Conservation (phyloP, 768 basidiomycete species). For the Inosperma sp. region DNA sequence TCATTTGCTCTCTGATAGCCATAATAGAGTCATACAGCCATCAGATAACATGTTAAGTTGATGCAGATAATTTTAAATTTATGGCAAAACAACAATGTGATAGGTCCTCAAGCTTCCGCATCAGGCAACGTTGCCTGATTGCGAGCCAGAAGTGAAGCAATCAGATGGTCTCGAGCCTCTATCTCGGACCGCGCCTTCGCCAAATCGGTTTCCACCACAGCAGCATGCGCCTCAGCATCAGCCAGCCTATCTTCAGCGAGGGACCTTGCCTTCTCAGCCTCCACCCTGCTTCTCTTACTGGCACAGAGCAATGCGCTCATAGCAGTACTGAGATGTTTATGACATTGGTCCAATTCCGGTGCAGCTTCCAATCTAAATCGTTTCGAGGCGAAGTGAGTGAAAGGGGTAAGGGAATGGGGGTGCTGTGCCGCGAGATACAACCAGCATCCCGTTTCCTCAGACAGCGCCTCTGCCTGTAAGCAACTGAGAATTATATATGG, state of each 20-base stretch:
- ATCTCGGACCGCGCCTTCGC: neutral
- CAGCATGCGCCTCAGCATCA: neutral
- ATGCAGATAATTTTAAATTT: too few relatives aligned
- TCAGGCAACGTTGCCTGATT: too few relatives aligned
- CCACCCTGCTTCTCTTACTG: neutral
- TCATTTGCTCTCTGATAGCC: too few relatives aligned
- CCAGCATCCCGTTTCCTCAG: neutral
- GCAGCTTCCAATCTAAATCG: conserved; percentile 1
- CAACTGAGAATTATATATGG: neutral
- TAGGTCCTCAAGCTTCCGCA: too few relatives aligned
- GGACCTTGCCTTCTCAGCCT: neutral
- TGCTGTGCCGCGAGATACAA: neutral
- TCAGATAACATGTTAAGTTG: too few relatives aligned
- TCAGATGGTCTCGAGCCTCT: neutral
- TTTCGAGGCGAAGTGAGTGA: neutral
- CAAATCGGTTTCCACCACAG: neutral
- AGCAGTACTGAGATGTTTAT: neutral
- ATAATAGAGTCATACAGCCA: too few relatives aligned
- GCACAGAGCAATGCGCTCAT: neutral
- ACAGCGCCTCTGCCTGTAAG: neutral
- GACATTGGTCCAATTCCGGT: neutral
- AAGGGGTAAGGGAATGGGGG: neutral
- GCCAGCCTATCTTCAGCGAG: neutral
- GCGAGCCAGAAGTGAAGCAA: neutral
- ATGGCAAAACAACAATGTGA: too few relatives aligned